phyloP scores from a whole-genome alignment of 805 yeast species.

The Naumovozyma baii region DNA sequence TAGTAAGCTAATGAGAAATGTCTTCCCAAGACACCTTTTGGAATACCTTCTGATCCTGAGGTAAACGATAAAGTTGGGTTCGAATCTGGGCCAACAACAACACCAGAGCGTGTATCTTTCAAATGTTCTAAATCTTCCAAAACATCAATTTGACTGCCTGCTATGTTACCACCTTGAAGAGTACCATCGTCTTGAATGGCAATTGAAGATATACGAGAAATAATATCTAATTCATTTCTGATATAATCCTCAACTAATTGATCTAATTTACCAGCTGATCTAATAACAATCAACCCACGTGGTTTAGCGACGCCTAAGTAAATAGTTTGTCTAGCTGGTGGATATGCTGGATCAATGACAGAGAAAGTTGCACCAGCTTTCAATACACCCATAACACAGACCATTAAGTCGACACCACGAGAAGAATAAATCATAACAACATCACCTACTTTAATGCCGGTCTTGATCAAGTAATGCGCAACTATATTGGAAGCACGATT shows the following conservation, averaged over 20 bases:
- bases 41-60: constrained; percentile 96
- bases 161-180: constrained; percentile 38
- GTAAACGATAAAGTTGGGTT: constrained; percentile 96
- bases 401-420: constrained; percentile 93
- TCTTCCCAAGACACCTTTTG: constrained; percentile 97
- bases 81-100: constrained; percentile 92
- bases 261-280: constrained; percentile 80
- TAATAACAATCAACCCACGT: constrained; percentile 76
- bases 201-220: constrained; percentile 66
- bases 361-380: constrained; percentile 99
- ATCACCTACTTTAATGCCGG: constrained; percentile 84
- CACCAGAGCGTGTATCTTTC: constrained; percentile 63
- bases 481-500: constrained; percentile 88
- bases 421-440: constrained; percentile 96
- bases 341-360: constrained; percentile 97
- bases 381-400: constrained; percentile 94
- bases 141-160: constrained; percentile 48
- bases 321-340: constrained; percentile 93
- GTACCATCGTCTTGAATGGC: constrained; percentile 70
- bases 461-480: constrained; percentile 73
- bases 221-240: constrained; percentile 56
- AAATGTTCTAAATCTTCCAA: constrained; percentile 38
- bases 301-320: constrained; percentile 93
- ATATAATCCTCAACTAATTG: constrained; percentile 73
- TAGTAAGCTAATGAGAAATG: constrained; percentile 94